A percentile compares a stretch with the other conserved stretches of the same genome.
Evolutionary conservation across 2,329 filamentous ascomycete genomes (phyloP).

Genomic region (Coccinonectria pachysandricola): DNA sequence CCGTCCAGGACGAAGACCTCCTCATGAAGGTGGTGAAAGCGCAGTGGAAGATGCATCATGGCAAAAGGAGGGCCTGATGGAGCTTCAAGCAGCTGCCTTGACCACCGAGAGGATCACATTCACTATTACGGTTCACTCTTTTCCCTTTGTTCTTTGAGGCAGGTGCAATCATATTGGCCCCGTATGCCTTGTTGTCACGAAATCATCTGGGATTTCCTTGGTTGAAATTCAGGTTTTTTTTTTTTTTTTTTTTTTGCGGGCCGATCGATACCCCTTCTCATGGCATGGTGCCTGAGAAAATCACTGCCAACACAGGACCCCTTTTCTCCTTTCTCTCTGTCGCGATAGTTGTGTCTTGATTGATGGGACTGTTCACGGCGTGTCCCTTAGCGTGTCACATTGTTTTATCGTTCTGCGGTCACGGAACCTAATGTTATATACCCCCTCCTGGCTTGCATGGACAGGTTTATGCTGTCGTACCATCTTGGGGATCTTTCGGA

Average conservation of each 20-base stretch:
- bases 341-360: no score
- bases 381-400: no score
- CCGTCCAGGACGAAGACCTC: conserved; percentile 85
- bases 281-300: conserved; percentile 13
- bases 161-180: no score
- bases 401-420: conserved; percentile 18
- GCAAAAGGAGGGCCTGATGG: conserved; percentile 34
- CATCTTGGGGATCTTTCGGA: conserved; percentile 7
- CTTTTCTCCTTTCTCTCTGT: conserved; percentile 11
- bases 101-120: no score
- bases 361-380: no score
- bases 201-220: conserved; percentile 9
- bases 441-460: conserved; percentile 16
- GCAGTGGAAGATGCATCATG: conserved; percentile 65
- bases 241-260: conserved; percentile 13
- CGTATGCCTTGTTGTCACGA: no score
- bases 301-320: conserved; percentile 15
- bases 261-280: conserved; percentile 17
- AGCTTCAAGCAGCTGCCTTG: no score
- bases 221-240: no score
- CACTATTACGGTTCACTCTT: no score
- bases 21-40: conserved; percentile 83
- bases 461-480: conserved; percentile 8
- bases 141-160: conserved; percentile 10
- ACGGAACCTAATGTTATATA: conserved; percentile 20